A percentile compares a stretch with the other conserved stretches of the same genome.
Conservation (phyloP, 805 yeast genomes). For the Osmozyma mogii region DNA sequence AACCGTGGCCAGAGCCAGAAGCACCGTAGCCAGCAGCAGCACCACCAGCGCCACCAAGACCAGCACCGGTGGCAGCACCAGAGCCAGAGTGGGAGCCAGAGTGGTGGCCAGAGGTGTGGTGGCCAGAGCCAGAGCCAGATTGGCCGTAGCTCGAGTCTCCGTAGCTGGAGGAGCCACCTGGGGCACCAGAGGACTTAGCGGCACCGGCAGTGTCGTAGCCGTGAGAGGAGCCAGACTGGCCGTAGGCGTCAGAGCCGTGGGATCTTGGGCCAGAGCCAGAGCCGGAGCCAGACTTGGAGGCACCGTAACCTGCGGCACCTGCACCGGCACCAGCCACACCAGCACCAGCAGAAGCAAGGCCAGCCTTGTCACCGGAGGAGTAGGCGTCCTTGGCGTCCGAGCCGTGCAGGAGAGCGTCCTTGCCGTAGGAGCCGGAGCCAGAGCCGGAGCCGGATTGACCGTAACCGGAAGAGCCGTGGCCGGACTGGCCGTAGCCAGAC, state of each 20-base stretch:
- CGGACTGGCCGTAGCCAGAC: constrained; percentile 1
- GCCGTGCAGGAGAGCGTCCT: not conserved
- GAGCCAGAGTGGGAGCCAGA: constrained; percentile 1
- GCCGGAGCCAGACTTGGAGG: not conserved
- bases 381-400: not conserved
- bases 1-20: constrained; percentile 5
- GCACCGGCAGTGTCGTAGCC: too few relatives aligned
- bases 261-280: not conserved
- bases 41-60: constrained; percentile 5
- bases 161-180: not conserved
- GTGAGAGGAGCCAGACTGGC: not conserved
- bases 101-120: constrained; percentile 1
- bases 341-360: constrained; percentile 3
- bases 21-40: constrained; percentile 6
- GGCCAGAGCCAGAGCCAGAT: not conserved
- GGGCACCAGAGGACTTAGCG: not conserved
- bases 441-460: constrained; percentile 1
- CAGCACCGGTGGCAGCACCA: constrained; percentile 7
- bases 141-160: not conserved
- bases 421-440: not conserved
- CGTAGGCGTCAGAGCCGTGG: not conserved
- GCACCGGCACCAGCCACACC: constrained; percentile 3
- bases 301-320: constrained; percentile 4
- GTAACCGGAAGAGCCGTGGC: constrained; percentile 1
- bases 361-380: constrained; percentile 2